Evolutionary conservation across 2,329 filamentous ascomycete species (phyloP), one percentile per base, ranked within the genome.

Genomic region (Periglandula ipomoeae): DNA sequence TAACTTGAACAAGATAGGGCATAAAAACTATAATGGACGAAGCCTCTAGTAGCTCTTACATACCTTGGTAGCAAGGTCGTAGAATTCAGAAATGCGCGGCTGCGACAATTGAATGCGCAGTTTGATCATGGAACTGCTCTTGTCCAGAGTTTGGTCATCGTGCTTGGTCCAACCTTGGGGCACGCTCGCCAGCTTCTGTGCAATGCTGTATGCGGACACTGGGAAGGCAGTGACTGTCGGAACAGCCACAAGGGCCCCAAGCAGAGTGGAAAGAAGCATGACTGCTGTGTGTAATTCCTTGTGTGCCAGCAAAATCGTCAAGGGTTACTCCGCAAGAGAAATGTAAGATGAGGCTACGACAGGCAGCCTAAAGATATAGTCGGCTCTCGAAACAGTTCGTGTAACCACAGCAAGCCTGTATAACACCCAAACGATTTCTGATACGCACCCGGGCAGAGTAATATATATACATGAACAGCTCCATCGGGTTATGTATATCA

Each of bases 71-170:
- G 48, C 48, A 9, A 46, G 37, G 8, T 47, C n/a, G 19, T 50
- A 34, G 34, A 50, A 47, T 8, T 50, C 48, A 5, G 27, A 23
- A 2, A 50, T 47, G 9, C 48, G 37, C 13, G 48, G 48, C 44
- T 50, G 48, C 38, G 44, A 20, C 24, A 50, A n/a, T 9, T 47
- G 44, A 34, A 50, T 44, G 9, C 44, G 48, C 32, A 50, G 34
- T 20, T 46, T 50, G 22, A 50, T 19, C 44, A 22, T 46, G 9
- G 48, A 39, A n/a, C 24, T 32, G 11, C 23, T 47, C 48, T 46
- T 50, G 23, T 42, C 39, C 19, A 47, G 5, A 4, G 6, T 10
- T 3, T 11, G 19, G 11, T 11, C 42, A 26, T 15, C 48, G 9
- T 46, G 27, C 38, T 23, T 34, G 30, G 39, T 15, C 48, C 48